Base-by-base conservation (phyloP, 768 basidiomycete species). In the Boletus sp. region DNA sequence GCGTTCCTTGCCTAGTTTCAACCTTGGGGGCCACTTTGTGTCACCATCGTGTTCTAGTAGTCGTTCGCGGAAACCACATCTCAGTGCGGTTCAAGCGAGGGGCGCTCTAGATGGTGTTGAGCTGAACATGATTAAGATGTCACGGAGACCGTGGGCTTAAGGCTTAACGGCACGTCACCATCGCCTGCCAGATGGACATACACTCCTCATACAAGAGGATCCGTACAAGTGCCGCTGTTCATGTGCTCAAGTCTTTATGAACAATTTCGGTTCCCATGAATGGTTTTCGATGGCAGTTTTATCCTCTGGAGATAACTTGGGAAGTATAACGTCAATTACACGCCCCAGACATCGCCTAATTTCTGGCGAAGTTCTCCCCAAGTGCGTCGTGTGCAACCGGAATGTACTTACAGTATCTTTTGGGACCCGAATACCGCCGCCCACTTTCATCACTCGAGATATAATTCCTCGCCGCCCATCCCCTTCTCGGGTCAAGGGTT, bases 401-500 rank as follows among this genome's bases (percentile, higher is more conserved):
- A 41, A 52, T 25, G 34, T 1, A 25, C 25, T 25, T 5, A 50
- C 4, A 48, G 23, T 39, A 27, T 50, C 39, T n/a, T 32, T 44
- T n/a, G 35, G 30, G 11, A 27, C 9, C 43, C 29, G 5, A 17
- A 3, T 47, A 33, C 52, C 15, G 29, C 51, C 46, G 29, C 35
- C 14, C 9, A 47, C 17, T 25, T 25, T 3, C 25, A 25, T 25
- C 7, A 4, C 23, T 25, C 47, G 5, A 1, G 25, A 25, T 11
- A 38, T 19, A 38, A 40, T 25, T 27, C 5, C 49, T 49, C 19
- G 29, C 33, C 52, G 44, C 44, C 49, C 45, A 39, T 51, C 41
- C 42, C 42, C 55, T 56, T 51, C 30, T 54, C 50, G 56, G 55
- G 35, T 52, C 43, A 42, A 32, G 27, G 25, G 30, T 49, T 47